These are phyloP conservation scores for Lactarius indigo DNA, from an alignment of 768 basidiomycete genomes.

Conservation along the genomic window DNA sequence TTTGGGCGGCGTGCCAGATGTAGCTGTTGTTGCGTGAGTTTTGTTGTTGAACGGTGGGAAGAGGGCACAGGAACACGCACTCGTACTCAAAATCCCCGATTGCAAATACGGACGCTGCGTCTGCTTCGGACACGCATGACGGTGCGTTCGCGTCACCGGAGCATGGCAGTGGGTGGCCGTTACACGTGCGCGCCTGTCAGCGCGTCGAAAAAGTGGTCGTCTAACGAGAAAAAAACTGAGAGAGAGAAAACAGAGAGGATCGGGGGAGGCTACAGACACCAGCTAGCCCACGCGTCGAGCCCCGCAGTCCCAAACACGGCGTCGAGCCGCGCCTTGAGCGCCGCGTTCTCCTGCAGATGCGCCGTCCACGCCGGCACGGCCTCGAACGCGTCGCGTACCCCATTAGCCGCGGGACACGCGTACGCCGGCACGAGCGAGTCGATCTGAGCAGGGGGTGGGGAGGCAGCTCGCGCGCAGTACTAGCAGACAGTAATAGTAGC, in stretches of 20 bases:
- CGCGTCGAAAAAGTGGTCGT: conserved; percentile 53
- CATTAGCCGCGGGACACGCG: conserved; percentile 40
- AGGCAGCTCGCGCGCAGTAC: neutral
- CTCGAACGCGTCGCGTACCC: conserved; percentile 40
- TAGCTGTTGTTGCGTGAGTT: conserved; percentile 34
- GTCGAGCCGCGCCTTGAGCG: conserved; percentile 38
- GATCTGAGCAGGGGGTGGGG: conserved; percentile 33
- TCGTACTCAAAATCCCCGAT: conserved; percentile 42
- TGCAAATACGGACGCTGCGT: conserved; percentile 35
- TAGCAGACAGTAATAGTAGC: neutral
- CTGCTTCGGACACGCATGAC: conserved; percentile 39
- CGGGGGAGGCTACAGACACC: conserved; percentile 38
- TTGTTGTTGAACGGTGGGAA: neutral
- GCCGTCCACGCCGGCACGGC: conserved; percentile 45
- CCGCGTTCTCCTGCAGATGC: conserved; percentile 38
- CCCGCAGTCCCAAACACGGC: conserved; percentile 40
- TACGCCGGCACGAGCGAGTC: conserved; percentile 47
- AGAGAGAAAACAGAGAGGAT: neutral
- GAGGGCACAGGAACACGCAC: conserved; percentile 26
- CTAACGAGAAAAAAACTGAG: conserved; percentile 25
- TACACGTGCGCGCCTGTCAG: conserved; percentile 47
- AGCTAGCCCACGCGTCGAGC: conserved; percentile 41
- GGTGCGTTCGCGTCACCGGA: conserved; percentile 35
- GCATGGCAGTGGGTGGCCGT: conserved; percentile 44
- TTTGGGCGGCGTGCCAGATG: conserved; percentile 47